These are phyloP conservation scores for Quercus lobata DNA, from an alignment of 331 rosid genomes.

Conservation along the genomic window DNA sequence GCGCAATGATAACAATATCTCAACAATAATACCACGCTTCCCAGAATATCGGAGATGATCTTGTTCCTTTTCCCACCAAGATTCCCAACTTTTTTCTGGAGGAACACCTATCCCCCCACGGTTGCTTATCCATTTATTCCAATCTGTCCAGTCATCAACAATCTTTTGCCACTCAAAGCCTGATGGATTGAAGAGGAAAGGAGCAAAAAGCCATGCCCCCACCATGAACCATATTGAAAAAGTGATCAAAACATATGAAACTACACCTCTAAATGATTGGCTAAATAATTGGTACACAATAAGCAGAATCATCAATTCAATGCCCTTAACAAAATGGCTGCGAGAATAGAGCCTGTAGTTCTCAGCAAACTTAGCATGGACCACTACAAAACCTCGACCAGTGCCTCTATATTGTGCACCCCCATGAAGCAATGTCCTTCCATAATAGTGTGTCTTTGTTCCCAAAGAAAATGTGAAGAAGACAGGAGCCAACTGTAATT, in stretches of 20 bases:
- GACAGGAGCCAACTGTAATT: constrained; percentile 83
- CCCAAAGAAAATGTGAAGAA: constrained; percentile 95
- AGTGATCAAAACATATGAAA: constrained; percentile 66
- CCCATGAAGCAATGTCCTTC: constrained; percentile 96
- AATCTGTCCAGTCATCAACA: constrained; percentile 91
- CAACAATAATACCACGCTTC: constrained; percentile 52
- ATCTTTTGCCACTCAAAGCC: constrained; percentile 99
- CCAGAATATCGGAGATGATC: constrained; percentile 77
- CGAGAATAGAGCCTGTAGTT: constrained; percentile 92
- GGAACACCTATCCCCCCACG: constrained; percentile 88
- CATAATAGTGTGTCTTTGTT: constrained; percentile 93
- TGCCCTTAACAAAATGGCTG: constrained; percentile 94
- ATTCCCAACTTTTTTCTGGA: constrained; percentile 89
- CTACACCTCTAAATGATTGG: constrained; percentile 54
- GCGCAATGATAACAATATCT: constrained; percentile 77
- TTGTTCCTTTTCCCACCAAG: constrained; percentile 95
- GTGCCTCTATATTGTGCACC: constrained; percentile 96
- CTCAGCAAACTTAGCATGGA: constrained; percentile 95
- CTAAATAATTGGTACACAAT: constrained; percentile 81
- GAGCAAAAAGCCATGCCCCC: constrained; percentile 98
- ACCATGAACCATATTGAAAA: constrained; percentile 94
- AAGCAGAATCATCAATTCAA: constrained; percentile 89
- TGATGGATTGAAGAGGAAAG: constrained; percentile 94
- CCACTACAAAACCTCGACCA: constrained; percentile 91
- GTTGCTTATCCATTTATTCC: constrained; percentile 92